Base-by-base conservation (phyloP, 768 basidiomycete species). In the Lentinula sp. region DNA sequence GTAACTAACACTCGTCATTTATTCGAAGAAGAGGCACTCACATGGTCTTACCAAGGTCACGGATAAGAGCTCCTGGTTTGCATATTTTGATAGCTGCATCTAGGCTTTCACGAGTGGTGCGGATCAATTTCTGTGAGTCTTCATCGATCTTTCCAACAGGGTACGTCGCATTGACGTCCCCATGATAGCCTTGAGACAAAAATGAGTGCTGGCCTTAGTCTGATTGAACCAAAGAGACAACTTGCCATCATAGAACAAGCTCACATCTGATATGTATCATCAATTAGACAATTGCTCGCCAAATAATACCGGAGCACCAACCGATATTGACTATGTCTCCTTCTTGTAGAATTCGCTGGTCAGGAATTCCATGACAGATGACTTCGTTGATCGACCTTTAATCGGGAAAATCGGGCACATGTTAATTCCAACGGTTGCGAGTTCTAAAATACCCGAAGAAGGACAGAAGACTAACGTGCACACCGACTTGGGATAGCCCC, bases 271-370 rank as follows among this genome's bases (percentile, higher is more conserved):
- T 28, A 40, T 45, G 40, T 32, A 4, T 40, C 28, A 51, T 35
- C 32, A 55, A 57, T 61, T 23, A 61, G 59, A 43, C 40, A 23
- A 28, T 55, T 34, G 61, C 69, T 70, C 68, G 53, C 28, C 34
- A 63, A 63, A 28, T 2, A 50, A 61, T 58, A 53, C 49, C 61
- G 62, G 39, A 42, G 60, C 40, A 70, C 78, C 11, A 62, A 88
- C 91, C 95, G 57, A 99, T 85, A 74, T 99, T 99, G 71, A 98
- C 78, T 65, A 98, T 98, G 74, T 99, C 97, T 16, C 97, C 97
- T 65, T 98, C 93, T 67, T 81, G 81, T 65, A 95, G 73, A 67
- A 85, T 88, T 63, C 91, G 77, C 69, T 89, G 80, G 76, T 96
- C 93, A 40, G 95, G 95, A 63, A 96, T 95, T 60, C 96, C 97